Percentiles rank a stretch among this genome's conserved stretches.
phyloP scores from a whole-genome alignment of 495 filamentous ascomycete species.

The Ascodesmis nigricans region DNA sequence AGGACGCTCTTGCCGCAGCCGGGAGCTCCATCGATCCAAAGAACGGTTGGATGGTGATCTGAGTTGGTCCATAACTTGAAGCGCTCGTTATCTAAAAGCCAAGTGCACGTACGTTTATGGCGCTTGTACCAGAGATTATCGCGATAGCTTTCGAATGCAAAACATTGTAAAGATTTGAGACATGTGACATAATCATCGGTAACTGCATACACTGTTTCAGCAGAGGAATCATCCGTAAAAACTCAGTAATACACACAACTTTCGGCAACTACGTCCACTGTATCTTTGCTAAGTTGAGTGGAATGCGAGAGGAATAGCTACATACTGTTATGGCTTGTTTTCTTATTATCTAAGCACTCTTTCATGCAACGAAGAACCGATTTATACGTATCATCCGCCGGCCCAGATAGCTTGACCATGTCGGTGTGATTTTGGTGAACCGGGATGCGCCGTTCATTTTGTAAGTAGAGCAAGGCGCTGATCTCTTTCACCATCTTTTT shows the following conservation, averaged over 20 bases:
- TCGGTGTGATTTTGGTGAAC: constrained; percentile 6
- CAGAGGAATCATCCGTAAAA: too few species aligned
- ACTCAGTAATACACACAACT: too few species aligned
- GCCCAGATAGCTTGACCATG: constrained; percentile 4
- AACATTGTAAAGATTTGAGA: too few species aligned
- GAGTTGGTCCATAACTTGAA: neutral
- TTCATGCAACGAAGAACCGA: neutral
- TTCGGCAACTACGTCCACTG: too few species aligned
- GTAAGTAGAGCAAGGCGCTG: constrained; percentile 4
- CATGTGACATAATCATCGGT: too few species aligned
- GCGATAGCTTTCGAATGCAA: too few species aligned
- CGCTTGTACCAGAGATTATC: constrained; percentile 1
- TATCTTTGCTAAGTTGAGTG: too few species aligned
- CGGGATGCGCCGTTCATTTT: constrained; percentile 3
- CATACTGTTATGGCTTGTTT: too few species aligned
- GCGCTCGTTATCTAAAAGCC: constrained; percentile 2
- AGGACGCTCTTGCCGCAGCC: constrained; percentile 4
- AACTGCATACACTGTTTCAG: too few species aligned
- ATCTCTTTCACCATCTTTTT: constrained; percentile 3
- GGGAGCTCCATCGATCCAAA: constrained; percentile 4
- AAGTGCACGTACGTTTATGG: constrained; percentile 3
- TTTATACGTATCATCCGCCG: neutral
- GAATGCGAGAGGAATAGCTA: too few species aligned
- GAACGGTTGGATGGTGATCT: constrained; percentile 1
- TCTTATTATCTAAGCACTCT: neutral